Evolutionary conservation across 257 asterid genomes (phyloP).

Genomic region (Marsdenia floribunda): DNA sequence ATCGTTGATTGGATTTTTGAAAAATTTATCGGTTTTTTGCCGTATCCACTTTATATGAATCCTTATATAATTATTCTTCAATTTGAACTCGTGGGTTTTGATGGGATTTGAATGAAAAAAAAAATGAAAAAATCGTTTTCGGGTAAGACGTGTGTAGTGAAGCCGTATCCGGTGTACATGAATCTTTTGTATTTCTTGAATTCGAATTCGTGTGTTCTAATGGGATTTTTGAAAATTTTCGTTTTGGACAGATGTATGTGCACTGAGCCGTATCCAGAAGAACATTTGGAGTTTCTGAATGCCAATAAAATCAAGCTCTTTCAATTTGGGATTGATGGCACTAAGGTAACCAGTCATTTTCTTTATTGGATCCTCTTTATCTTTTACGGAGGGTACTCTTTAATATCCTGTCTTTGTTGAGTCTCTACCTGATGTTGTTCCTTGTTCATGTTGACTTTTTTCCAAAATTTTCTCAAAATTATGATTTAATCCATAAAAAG

Average conservation of each 20-base stretch:
- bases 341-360: conserved; percentile 25
- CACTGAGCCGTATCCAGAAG: conserved; percentile 43
- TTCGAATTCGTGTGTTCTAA: not conserved
- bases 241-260: conserved; percentile 36
- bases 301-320: conserved; percentile 34
- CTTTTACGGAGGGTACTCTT: not conserved
- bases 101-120: no score
- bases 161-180: no score
- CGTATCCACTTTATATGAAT: conserved; percentile 24
- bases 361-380: not conserved
- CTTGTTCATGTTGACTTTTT: not conserved
- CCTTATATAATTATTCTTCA: no score
- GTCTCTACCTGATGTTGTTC: not conserved
- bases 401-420: not conserved
- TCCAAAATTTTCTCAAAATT: not conserved
- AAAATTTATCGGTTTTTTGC: not conserved
- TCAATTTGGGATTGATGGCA: conserved; percentile 46
- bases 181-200: no score
- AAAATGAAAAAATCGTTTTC: no score
- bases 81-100: no score
- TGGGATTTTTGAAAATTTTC: not conserved
- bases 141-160: no score
- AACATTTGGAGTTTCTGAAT: conserved; percentile 34
- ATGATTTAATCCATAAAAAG: not conserved
- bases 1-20: conserved; percentile 1